Conservation (phyloP, 1,284 basidiomycete species). For the Ceratobasidium sp. region DNA sequence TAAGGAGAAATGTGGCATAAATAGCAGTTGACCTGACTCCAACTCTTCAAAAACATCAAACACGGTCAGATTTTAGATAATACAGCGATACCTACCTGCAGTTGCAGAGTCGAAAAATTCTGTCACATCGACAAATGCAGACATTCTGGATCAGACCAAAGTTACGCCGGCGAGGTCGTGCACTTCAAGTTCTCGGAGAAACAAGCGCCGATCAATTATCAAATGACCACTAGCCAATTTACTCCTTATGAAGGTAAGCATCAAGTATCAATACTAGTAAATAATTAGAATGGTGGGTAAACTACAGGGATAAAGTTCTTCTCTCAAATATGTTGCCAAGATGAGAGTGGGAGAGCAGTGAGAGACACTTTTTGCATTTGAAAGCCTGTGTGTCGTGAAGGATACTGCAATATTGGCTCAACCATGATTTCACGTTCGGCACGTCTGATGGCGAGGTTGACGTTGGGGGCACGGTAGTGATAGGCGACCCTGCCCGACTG, state of each 20-base stretch:
- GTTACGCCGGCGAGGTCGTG: not conserved
- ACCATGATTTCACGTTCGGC: no score
- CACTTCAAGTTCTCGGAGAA: no score
- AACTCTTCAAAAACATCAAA: constrained; percentile 63
- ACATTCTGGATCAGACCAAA: constrained; percentile 2
- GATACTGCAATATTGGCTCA: no score
- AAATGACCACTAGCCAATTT: constrained; percentile 10
- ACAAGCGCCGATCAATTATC: constrained; percentile 18
- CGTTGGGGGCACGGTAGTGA: no score
- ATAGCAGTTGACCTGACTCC: constrained; percentile 70
- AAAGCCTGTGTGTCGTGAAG: no score
- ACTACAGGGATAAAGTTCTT: no score
- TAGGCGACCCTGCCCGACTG: no score
- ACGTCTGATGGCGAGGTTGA: no score
- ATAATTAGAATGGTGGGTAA: constrained; percentile 10
- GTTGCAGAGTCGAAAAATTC: constrained; percentile 66
- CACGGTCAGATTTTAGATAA: constrained; percentile 37
- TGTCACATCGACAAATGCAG: constrained; percentile 62
- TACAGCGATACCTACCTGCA: constrained; percentile 59
- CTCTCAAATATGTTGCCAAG: no score
- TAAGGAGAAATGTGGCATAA: constrained; percentile 75
- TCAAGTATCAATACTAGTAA: constrained; percentile 3
- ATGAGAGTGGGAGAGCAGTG: no score
- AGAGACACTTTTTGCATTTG: no score
- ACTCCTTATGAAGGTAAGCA: not conserved